phyloP scores from a whole-genome alignment of 805 yeast species.

The Ogataea salicorniae region DNA sequence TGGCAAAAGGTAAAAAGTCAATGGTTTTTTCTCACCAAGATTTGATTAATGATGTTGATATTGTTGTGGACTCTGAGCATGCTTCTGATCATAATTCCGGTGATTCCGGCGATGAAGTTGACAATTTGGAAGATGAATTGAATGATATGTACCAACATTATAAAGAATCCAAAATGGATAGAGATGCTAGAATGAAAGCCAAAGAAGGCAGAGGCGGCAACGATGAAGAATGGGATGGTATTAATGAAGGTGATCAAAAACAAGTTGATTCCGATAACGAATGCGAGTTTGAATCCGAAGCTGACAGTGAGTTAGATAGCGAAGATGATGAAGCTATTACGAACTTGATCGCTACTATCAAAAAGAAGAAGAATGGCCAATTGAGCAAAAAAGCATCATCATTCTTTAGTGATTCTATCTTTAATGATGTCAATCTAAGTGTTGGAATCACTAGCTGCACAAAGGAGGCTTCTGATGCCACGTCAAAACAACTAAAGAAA shows the following conservation, averaged over 20 bases:
- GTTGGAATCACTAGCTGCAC: conserved; percentile 5
- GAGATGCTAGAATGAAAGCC: conserved; percentile 64
- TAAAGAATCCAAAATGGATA: conserved; percentile 61
- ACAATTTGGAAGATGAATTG: conserved; percentile 73
- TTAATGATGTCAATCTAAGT: conserved; percentile 42
- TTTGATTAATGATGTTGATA: conserved; percentile 49
- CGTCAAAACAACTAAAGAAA: conserved; percentile 6
- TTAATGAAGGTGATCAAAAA: conserved; percentile 35
- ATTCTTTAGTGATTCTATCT: conserved; percentile 50
- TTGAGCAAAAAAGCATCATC: conserved; percentile 38
- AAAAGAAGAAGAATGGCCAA: conserved; percentile 38
- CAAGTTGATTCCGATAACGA: conserved; percentile 17
- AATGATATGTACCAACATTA: conserved; percentile 75
- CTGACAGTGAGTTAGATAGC: conserved; percentile 39
- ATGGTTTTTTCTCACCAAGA: conserved; percentile 58
- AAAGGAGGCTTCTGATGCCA: conserved; percentile 2
- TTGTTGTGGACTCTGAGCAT: conserved; percentile 44
- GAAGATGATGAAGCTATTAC: conserved; percentile 72
- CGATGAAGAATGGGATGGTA: conserved; percentile 79
- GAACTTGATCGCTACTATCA: conserved; percentile 49
- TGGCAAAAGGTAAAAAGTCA: conserved; percentile 70
- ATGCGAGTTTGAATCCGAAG: conserved; percentile 28
- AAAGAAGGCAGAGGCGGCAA: conserved; percentile 70
- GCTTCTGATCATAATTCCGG: conserved; percentile 31
- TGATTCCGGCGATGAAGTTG: conserved; percentile 51